Conservation (phyloP, 1,284 basidiomycete species). For the Pseudozyma sp. region DNA sequence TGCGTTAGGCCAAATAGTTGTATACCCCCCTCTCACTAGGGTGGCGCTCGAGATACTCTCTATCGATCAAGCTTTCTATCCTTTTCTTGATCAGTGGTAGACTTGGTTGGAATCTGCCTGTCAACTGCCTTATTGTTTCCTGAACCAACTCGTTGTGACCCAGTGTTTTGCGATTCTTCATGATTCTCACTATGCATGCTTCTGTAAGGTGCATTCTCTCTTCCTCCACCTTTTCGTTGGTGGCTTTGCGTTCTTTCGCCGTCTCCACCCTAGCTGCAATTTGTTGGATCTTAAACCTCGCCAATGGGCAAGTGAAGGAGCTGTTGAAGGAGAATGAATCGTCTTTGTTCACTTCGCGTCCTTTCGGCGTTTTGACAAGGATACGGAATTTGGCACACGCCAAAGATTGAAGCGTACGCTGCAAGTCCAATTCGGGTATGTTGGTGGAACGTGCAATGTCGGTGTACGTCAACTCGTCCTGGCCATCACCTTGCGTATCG, state of each 20-base stretch:
- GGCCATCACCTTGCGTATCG: conserved; percentile 72
- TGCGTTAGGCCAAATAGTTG: conserved; percentile 57
- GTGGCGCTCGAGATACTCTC: conserved; percentile 64
- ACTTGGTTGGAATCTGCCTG: conserved; percentile 85
- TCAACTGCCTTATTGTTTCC: conserved; percentile 88
- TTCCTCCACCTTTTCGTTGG: conserved; percentile 89
- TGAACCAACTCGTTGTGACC: conserved; percentile 88
- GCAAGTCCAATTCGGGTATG: conserved; percentile 83
- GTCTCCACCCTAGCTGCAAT: conserved; percentile 87
- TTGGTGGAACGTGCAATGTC: conserved; percentile 48
- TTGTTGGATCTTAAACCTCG: conserved; percentile 94
- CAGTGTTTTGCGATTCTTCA: conserved; percentile 96
- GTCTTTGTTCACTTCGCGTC: conserved; percentile 79
- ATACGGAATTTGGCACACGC: conserved; percentile 98
- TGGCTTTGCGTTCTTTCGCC: conserved; percentile 88
- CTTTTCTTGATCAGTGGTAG: conserved; percentile 90
- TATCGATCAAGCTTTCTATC: conserved; percentile 92
- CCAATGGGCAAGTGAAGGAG: conserved; percentile 82
- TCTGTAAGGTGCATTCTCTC: conserved; percentile 91
- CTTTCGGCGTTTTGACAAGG: conserved; percentile 88
- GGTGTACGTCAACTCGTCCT: conserved; percentile 34
- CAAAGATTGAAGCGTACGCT: conserved; percentile 91
- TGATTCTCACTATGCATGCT: conserved; percentile 90
- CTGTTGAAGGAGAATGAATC: conserved; percentile 92
- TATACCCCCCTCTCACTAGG: conserved; percentile 53